phyloP scores from a whole-genome alignment of 495 filamentous ascomycete genomes.

The Podospora tetraspora region DNA sequence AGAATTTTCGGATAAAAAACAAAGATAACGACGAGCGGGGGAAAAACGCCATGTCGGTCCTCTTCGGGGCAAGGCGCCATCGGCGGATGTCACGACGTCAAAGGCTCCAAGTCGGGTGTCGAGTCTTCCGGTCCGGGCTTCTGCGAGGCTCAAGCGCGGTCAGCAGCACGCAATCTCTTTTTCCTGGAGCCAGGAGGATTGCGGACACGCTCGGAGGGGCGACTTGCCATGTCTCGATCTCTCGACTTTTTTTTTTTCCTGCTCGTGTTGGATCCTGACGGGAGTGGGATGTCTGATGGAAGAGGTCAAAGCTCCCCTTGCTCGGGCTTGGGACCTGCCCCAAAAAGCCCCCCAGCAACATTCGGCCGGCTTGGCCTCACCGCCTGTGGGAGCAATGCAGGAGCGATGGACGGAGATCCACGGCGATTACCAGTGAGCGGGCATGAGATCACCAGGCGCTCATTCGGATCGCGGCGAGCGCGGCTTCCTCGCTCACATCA shows the following conservation, averaged over 20 bases:
- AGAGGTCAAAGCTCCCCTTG: conserved; percentile 14
- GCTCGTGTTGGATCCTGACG: not conserved
- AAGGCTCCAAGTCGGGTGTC: not conserved
- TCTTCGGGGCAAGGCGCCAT: not conserved
- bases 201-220: conserved; percentile 1
- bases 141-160: not conserved
- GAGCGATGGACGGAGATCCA: not conserved
- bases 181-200: conserved; percentile 6
- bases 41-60: not conserved
- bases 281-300: not conserved
- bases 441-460: not conserved
- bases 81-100: not conserved
- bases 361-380: not conserved
- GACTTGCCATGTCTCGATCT: conserved; percentile 9
- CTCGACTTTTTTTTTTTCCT: conserved; percentile 6
- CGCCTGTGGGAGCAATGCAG: not conserved
- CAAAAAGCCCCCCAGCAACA: conserved; percentile 1
- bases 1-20: conserved; percentile 2
- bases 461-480: not conserved
- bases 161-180: not conserved
- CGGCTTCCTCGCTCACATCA: not conserved
- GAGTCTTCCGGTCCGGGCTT: not conserved
- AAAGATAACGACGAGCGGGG: not conserved
- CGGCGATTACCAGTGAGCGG: conserved; percentile 4
- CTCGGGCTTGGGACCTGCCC: not conserved